Conservation (phyloP, 2,329 filamentous ascomycete genomes). For the Thielaviopsis punctulata region DNA sequence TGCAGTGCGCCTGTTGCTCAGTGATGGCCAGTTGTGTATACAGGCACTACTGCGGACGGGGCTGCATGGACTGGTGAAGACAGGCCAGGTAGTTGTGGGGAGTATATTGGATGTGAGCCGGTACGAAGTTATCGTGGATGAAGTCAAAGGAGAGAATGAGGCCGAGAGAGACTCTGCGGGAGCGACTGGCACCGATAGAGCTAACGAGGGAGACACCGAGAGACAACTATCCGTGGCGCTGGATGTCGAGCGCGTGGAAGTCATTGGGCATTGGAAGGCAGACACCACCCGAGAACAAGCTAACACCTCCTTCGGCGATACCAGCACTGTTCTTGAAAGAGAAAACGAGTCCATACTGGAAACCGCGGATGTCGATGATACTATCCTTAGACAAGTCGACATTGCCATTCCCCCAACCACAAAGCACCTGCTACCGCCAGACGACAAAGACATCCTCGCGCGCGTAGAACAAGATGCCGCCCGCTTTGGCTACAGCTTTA, state of each 20-base stretch:
- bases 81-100: slow-evolving; percentile 27
- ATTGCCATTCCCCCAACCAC: too few relatives aligned
- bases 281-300: background rate
- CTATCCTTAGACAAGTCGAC: too few relatives aligned
- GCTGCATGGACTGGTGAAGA: slow-evolving; percentile 31
- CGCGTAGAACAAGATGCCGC: background rate
- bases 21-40: slow-evolving; percentile 36
- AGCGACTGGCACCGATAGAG: too few relatives aligned
- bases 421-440: background rate
- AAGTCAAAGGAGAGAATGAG: background rate
- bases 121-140: slow-evolving; percentile 17
- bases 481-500: slow-evolving; percentile 1
- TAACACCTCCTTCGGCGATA: too few relatives aligned
- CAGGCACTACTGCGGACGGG: slow-evolving; percentile 31
- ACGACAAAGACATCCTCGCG: background rate
- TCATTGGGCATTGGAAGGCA: background rate
- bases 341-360: too few relatives aligned
- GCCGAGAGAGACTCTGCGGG: background rate
- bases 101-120: slow-evolving; percentile 30
- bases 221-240: too few relatives aligned
- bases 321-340: too few relatives aligned
- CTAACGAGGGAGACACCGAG: too few relatives aligned
- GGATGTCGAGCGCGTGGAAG: slow-evolving; percentile 1
- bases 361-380: too few relatives aligned
- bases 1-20: slow-evolving; percentile 29